Percentiles rank a stretch among this genome's conserved stretches.
These are phyloP conservation scores for Pythium dissotocum DNA, from an alignment of 352 stramenopile genomes.

Conservation along the genomic window DNA sequence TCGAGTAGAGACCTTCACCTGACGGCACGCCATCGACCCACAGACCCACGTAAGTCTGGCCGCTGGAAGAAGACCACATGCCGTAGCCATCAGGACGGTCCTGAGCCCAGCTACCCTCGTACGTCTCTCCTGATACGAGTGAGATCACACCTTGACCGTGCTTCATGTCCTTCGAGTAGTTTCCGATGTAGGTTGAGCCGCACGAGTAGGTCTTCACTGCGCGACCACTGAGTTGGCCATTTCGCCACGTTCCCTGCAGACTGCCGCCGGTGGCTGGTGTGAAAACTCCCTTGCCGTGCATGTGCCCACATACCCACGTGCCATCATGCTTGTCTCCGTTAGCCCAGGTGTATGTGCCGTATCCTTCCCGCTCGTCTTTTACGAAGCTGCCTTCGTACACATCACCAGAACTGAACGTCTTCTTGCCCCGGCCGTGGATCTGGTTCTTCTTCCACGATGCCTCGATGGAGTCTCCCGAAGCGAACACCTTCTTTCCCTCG, in stretches of 20 bases:
- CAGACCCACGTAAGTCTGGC: conserved; percentile 49
- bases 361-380: conserved; percentile 60
- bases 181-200: conserved; percentile 56
- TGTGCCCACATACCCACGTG: conserved; percentile 48
- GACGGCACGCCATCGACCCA: conserved; percentile 58
- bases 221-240: conserved; percentile 44
- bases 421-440: conserved; percentile 60
- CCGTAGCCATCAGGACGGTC: conserved; percentile 62
- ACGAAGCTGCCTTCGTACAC: conserved; percentile 71
- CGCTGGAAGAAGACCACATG: conserved; percentile 51
- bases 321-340: conserved; percentile 70
- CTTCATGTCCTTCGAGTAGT: conserved; percentile 45
- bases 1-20: conserved; percentile 57
- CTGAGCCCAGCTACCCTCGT: conserved; percentile 63
- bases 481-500: conserved; percentile 68
- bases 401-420: conserved; percentile 66
- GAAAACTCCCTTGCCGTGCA: conserved; percentile 72
- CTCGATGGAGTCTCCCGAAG: conserved; percentile 60
- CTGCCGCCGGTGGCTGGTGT: conserved; percentile 32
- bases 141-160: conserved; percentile 59
- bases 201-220: conserved; percentile 57
- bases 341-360: conserved; percentile 71
- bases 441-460: conserved; percentile 63
- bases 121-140: conserved; percentile 60
- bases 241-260: conserved; percentile 50